Percentiles rank a stretch among this genome's conserved stretches.
Evolutionary conservation across 179 eudicot genomes (phyloP).

Genomic region (Silene noctiflora): DNA sequence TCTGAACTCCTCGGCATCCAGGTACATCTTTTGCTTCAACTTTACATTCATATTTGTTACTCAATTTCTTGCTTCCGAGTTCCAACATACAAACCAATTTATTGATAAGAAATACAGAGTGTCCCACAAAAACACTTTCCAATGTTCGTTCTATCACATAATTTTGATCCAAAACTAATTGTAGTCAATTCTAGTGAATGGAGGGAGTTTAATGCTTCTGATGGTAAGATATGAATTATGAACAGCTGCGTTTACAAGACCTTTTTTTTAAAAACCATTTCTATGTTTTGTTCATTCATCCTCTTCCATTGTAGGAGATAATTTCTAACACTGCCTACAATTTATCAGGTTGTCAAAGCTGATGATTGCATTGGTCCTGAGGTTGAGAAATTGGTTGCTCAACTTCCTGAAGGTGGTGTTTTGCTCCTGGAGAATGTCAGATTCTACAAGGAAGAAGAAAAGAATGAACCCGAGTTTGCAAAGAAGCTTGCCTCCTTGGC

Average conservation of each 20-base stretch:
- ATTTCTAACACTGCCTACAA: background rate
- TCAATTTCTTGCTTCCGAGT: background rate
- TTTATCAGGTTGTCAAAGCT: constrained; percentile 57
- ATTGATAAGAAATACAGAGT: background rate
- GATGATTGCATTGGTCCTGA: constrained; percentile 77
- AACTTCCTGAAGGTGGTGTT: constrained; percentile 69
- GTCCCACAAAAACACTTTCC: background rate
- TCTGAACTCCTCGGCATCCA: constrained; percentile 78
- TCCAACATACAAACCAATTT: background rate
- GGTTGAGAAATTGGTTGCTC: constrained; percentile 69
- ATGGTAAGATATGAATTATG: background rate
- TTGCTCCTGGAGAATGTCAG: constrained; percentile 82
- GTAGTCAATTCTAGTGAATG: background rate
- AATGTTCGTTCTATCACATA: background rate
- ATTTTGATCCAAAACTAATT: background rate
- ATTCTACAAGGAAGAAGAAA: constrained; percentile 82
- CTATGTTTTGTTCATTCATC: background rate
- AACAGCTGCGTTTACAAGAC: background rate
- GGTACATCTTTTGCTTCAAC: constrained; percentile 36
- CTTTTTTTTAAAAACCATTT: background rate
- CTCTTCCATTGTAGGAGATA: background rate
- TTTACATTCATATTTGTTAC: constrained; percentile 1
- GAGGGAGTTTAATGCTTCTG: background rate
- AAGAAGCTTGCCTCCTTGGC: constrained; percentile 86
- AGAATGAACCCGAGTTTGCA: constrained; percentile 87